Conservation (phyloP, 352 stramenopile species). For the Peronospora destructor region DNA sequence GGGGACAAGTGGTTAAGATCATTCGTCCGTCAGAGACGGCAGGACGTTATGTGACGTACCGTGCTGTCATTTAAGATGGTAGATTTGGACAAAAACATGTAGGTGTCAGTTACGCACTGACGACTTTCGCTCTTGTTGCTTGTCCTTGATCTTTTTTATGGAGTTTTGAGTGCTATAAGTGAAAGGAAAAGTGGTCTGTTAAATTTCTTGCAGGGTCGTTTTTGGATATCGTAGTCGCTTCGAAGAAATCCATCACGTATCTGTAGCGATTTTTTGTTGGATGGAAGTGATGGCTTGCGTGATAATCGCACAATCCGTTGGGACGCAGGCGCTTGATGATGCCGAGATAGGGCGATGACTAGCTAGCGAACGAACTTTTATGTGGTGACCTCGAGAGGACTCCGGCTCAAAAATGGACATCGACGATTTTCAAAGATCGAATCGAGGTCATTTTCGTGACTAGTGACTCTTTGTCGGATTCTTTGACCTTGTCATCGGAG, state of each 20-base stretch:
- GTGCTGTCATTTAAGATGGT: conserved; percentile 93
- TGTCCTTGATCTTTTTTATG: too few species aligned
- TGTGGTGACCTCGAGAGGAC: conserved; percentile 45
- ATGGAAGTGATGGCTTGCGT: too few species aligned
- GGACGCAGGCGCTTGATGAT: conserved; percentile 40
- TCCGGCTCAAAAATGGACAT: conserved; percentile 32
- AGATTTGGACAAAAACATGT: too few species aligned
- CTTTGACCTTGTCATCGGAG: conserved; percentile 17
- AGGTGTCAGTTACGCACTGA: too few species aligned
- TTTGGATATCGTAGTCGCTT: too few species aligned
- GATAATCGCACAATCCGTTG: conserved; percentile 55
- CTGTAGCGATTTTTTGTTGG: too few species aligned
- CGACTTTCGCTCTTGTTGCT: too few species aligned
- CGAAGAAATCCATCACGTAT: too few species aligned
- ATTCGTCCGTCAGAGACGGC: conserved; percentile 98
- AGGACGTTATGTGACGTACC: conserved; percentile 99
- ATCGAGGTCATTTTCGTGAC: conserved; percentile 16
- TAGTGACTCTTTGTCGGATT: conserved; percentile 4
- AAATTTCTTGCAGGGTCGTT: too few species aligned
- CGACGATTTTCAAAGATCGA: conserved; percentile 25
- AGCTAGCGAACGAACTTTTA: conserved; percentile 65
- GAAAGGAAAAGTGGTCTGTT: too few species aligned
- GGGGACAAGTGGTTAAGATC: conserved; percentile 99
- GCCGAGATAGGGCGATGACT: conserved; percentile 40
- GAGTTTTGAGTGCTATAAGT: too few species aligned